Evolutionary conservation across 805 yeast species (phyloP), one percentile per base, ranked within the genome.

Genomic region (Candida ipomoeae): DNA sequence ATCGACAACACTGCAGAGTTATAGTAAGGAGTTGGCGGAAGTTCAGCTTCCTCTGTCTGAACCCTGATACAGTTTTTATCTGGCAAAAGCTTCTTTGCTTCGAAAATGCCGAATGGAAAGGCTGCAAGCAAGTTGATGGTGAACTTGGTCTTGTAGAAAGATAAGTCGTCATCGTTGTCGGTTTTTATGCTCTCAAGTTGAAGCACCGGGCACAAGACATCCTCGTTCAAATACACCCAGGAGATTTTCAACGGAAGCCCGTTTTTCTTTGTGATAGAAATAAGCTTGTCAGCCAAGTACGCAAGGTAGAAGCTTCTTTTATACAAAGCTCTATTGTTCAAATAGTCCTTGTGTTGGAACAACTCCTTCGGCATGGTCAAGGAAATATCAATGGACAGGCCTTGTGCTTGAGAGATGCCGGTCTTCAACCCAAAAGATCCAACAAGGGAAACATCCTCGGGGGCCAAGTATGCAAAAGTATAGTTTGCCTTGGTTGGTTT

Each of bases 381-480:
- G 32, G 87, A 77, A 29, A 94, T 78, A 65, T 94, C 99, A 20
- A 92, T 79, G 5, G 88, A 72, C 64, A 82, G 74, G 0, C 87
- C 86, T 35, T 68, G 62, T 23, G 85, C 84, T 54, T 79, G 79
- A 43, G 81, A 77, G 21, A 88, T 84, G 2, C 87, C 89, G 0
- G 96, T 83, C 60, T 89, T 89, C 56, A 92, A 73, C 3, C 96
- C 94, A 71, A 89, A 92, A 6, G 96, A 83, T 1, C 99, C 98
- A 7, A 89, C 85, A 37, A 94, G 76, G 7, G 90, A 81, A 13
- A 92, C 82, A 56, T 82, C 83, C 49, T 78, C 79, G 0, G 98
- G 99, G 14, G 82, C 73, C 42, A 69, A 66, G 64, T 81, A 91
- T 20, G 81, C 77, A 57, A 92, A 84, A 55, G 80, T 81, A 68